Percentiles rank a stretch among this genome's conserved stretches.
These are phyloP conservation scores for Fusarium vanettenii DNA, from an alignment of 2,329 filamentous ascomycete species.

Conservation along the genomic window DNA sequence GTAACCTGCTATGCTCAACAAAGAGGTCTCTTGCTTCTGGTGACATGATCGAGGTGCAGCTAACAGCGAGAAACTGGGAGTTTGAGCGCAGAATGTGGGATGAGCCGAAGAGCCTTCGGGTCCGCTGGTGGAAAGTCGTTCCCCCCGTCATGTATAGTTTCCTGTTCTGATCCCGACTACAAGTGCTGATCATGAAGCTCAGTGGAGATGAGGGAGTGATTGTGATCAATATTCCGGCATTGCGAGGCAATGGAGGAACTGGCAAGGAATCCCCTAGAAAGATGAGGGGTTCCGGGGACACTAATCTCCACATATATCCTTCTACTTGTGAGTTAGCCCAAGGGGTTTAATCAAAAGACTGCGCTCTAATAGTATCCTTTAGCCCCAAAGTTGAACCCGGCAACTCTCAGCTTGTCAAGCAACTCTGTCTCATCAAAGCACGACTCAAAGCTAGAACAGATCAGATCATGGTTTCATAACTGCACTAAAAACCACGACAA, in stretches of 20 bases:
- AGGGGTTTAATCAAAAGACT: not conserved
- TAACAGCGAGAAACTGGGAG: not conserved
- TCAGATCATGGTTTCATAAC: not conserved
- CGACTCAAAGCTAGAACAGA: not conserved
- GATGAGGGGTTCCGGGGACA: not conserved
- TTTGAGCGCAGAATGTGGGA: not conserved
- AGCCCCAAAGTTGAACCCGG: not conserved
- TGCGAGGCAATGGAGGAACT: not conserved
- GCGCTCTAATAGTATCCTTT: not conserved
- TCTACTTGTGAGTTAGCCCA: not conserved
- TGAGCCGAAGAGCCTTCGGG: not conserved
- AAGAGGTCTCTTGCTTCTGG: not conserved
- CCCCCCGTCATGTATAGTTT: not conserved
- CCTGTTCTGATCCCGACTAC: not conserved
- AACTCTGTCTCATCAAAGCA: not conserved
- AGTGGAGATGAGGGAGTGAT: not conserved
- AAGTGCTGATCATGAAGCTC: not conserved
- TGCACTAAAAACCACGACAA: not conserved
- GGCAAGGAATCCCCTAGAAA: not conserved
- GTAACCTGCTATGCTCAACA: not conserved
- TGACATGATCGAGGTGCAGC: not conserved
- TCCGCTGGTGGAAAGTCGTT: not conserved
- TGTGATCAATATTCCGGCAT: not conserved
- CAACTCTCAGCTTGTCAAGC: not conserved
- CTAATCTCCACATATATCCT: not conserved